Evolutionary conservation across 192 early-diverging fungal genomes (phyloP), one percentile per base, ranked within the genome.

Genomic region (Coemansia sp.): DNA sequence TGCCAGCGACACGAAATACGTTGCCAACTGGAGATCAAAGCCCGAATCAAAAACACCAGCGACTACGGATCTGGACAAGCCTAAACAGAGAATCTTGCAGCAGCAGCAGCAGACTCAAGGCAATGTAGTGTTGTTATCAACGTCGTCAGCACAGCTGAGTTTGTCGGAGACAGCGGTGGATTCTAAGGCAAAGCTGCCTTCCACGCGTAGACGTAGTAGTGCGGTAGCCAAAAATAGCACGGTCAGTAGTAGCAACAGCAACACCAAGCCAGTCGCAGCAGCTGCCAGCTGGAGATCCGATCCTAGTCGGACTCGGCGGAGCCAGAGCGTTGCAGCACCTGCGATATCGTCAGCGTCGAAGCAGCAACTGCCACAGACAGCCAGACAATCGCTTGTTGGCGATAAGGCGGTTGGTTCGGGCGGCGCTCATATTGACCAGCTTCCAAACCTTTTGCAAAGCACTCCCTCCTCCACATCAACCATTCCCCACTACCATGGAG

Each of bases 231-330:
- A 22, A 38, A 61, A 36, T 34, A 45, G 60, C 33, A 36, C 13
- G n/a, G 40, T n/a, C 10, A 28, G 17, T 36, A 13, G 29, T 30
- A 47, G 15, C 54, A 50, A 7, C 19, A 52, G 30, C 63, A 50
- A 25, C 23, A 53, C 40, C 48, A 41, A 22, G 31, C 55, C 25
- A 65, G 55, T 5, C 13, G 25, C 29, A 29, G 55, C 29, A 8
- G 53, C 66, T 4, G 23, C 31, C 19, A 74, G 55, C 65, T 74
- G 72, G 72, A 50, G 72, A 25, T 44, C 58, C 23, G 61, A 56
- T 11, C 55, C 70, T 15, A 72, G 50, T 44, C 64, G 70, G 1
- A 5, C 59, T 4, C 60, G 55, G 38, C 45, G 57, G 27, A 56
- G 60, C 7, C 25, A 13, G 17, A 29, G 30, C 30, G 7, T 52